phyloP scores from a whole-genome alignment of 306 rosid genomes.

The Calophaca sinica region DNA sequence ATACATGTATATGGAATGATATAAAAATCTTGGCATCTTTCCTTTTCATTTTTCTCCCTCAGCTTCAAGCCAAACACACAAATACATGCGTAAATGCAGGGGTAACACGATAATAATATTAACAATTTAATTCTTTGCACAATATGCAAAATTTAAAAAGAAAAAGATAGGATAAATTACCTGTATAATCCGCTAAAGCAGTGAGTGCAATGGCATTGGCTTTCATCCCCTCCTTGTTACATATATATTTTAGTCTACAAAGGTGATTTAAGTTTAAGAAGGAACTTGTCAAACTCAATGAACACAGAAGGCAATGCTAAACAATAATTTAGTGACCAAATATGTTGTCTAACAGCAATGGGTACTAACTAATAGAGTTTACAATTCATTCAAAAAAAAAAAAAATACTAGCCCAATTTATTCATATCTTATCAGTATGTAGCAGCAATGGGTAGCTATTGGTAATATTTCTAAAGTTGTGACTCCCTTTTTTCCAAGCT shows the following conservation, averaged over 20 bases:
- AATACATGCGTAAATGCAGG: slow-evolving; percentile 6
- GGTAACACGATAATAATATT: slow-evolving; percentile 4
- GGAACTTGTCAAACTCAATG: slow-evolving; percentile 30
- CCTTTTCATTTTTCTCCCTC: not conserved
- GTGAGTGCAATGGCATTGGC: slow-evolving; percentile 77
- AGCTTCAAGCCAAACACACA: slow-evolving; percentile 3
- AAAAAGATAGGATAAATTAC: slow-evolving; percentile 52
- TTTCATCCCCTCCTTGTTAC: slow-evolving; percentile 92
- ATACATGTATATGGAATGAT: not conserved
- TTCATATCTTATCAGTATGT: slow-evolving; percentile 4
- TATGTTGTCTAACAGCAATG: slow-evolving; percentile 13
- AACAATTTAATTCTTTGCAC: slow-evolving; percentile 13
- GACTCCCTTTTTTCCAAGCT: slow-evolving; percentile 13
- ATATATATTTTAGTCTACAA: slow-evolving; percentile 84
- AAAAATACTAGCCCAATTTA: slow-evolving; percentile 1
- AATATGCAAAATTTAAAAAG: slow-evolving; percentile 36
- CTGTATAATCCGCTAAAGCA: slow-evolving; percentile 86
- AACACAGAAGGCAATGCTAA: slow-evolving; percentile 17
- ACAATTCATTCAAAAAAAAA: slow-evolving; percentile 15
- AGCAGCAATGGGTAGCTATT: slow-evolving; percentile 6
- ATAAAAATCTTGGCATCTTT: not conserved
- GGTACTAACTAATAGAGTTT: slow-evolving; percentile 12
- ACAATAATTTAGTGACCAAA: slow-evolving; percentile 1
- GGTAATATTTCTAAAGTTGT: slow-evolving; percentile 11
- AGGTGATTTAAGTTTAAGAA: slow-evolving; percentile 13